Evolutionary conservation across 768 basidiomycete genomes (phyloP), one percentile per base, ranked within the genome.

Genomic region (Russula emetica): DNA sequence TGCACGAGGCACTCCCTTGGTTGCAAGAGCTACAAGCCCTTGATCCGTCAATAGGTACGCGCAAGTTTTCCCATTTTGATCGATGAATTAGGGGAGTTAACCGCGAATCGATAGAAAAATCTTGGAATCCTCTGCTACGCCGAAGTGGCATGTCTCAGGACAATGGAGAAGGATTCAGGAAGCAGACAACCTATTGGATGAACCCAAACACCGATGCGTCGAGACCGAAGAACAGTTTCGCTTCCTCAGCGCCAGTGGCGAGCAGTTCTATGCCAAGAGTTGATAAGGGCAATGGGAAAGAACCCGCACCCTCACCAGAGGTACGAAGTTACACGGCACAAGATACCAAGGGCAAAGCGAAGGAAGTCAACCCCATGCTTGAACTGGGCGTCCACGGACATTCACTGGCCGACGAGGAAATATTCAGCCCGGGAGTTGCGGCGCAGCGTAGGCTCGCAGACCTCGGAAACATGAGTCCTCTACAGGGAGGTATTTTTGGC

Each of bases 131-230:
- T n/a, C 16, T 30, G 13, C 11, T 1, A 7, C 58, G 58, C 1
- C 20, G 45, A 45, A 38, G 59, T 22, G 59, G 59, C 59, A 60
- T 22, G 28, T 32, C 47, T 20, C 38, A n/a, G 5, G 22, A 30
- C 2, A 2, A 42, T 1, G 22, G 26, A 30, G 40, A 45, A 3
- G 2, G 8, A 45, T 57, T 45, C 42, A 57, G 6, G 28, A 57
- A 57, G 47, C n/a, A 60, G 47, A 51, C 63, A 10, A 64, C 49
- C 32, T 26, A 28, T 32, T 64, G 63, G 63, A 34, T 64, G 13
- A 54, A 64, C 11, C 4, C 36, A n/a, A 32, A 24, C n/a, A 42
- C n/a, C 10, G 24, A 45, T 24, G 6, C 30, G 6, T 22, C 44
- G n/a, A 47, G 26, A 24, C 26, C 42, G n/a, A 32, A 32, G 5